Base-by-base conservation (phyloP, 179 eudicot genomes). In the Actinidia chinensis region DNA sequence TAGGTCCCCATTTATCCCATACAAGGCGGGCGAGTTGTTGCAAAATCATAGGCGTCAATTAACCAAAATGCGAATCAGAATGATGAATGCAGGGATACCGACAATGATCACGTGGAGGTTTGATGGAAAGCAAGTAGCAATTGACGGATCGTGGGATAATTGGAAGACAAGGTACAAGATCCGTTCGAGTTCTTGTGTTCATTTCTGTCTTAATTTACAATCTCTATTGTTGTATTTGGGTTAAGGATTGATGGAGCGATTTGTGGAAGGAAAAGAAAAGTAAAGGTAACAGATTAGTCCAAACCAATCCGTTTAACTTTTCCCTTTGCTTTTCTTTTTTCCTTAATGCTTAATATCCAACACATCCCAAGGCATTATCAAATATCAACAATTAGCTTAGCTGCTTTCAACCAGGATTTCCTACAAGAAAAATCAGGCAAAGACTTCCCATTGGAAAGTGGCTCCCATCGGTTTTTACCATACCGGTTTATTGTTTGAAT, bases 71-170 rank as follows among this genome's bases (percentile, higher is more conserved):
- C 33, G 11, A 47, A 43, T 18, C 58, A 55, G 15, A 43, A 70
- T 42, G 43, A 42, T 42, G 51, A 14, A 54, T 54, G 47, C 20
- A 12, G 74, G 60, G 14, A 65, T 77, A 72, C 80, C 77, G 15
- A 64, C 74, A 9, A 88, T 90, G 93, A 87, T 95, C 75, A 89
- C 90, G 15, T 95, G 98, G 98, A 85, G 83, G 75, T 84, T 84
- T 70, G 91, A 86, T 74, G 98, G 89, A 67, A 89, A 89, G 78
- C 91, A 90, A 61, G 98, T 95, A 64, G 83, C 88, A 40, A 88
- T 95, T 58, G 93, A 90, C 84, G 98, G 98, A 7, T 93, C 98
- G 50, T 95, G 98, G 98, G 98, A 95, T 81, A 81, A 88, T 56
- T 95, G 98, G 98, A 90, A 83, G 82, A 83, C 91, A 52, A 94